These are phyloP conservation scores for Alternaria angustiovoidea DNA, from an alignment of 2,329 filamentous ascomycete species.

Conservation along the genomic window DNA sequence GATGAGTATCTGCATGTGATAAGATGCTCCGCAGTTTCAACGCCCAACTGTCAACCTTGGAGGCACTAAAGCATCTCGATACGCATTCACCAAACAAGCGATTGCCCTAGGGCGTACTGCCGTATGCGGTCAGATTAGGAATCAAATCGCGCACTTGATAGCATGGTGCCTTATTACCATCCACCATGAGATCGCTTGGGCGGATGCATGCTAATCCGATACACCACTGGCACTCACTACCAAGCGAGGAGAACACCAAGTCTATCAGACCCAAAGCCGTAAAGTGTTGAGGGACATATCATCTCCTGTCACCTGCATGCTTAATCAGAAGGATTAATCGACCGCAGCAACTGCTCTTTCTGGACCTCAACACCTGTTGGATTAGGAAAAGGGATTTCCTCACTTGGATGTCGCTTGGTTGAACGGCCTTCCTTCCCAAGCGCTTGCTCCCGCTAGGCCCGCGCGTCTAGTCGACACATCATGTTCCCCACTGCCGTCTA, in stretches of 20 bases:
- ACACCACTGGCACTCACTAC: neutral
- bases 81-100: neutral
- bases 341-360: neutral
- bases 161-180: neutral
- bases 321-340: neutral
- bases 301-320: neutral
- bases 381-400: neutral
- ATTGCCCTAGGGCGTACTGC: neutral
- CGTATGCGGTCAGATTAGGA: neutral
- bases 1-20: conserved; percentile 2
- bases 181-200: neutral
- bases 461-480: neutral
- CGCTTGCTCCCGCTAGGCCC: conserved; percentile 5
- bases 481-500: neutral
- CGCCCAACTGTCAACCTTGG: neutral
- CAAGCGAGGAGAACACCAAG: neutral
- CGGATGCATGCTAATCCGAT: neutral
- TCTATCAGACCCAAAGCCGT: neutral
- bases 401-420: neutral
- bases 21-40: neutral
- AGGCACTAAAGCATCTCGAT: conserved; percentile 3
- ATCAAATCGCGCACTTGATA: neutral
- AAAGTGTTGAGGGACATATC: neutral
- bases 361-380: neutral
- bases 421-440: conserved; percentile 1